Base-by-base conservation (phyloP, 2,329 filamentous ascomycete genomes). In the Aspergillus pseudoviridinutans region DNA sequence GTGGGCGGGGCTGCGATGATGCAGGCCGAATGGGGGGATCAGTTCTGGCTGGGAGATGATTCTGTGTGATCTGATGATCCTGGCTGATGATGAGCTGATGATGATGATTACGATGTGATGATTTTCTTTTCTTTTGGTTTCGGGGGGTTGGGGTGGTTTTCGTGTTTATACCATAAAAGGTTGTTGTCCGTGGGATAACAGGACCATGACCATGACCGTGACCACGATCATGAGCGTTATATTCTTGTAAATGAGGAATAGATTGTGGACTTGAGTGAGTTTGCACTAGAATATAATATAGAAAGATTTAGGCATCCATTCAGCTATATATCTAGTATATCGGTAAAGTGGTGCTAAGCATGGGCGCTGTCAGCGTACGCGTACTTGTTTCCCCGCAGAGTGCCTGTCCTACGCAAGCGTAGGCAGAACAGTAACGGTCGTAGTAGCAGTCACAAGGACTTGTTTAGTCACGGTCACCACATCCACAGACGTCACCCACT, bases 1-100 rank as follows among this genome's bases (percentile, higher is more conserved):
- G 29, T 32, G 12, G 29, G 12, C 12, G 29, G 1, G 32, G 50
- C n/a, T 5, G 58, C 41, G 14, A 55, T 59, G 20, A 42, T 60
- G 3, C 58, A 55, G 41, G 25, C 46, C 1, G 55, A 60, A 27
- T 60, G 58, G 44, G 44, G 44, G 22, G 12, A 27, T 47, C 44
- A 27, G 55, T 52, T 46, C 2, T 60, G 58, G 58, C 29, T 60
- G 38, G 28, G 38, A 0, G 55, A 57, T n/a, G 51, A 58, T 28
- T 56, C 52, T 22, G 51, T 12, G 68, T 64, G 49, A 54, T 4
- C n/a, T 3, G 41, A 22, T 4, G 25, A 25, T 25, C 3, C 25
- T 25, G 4, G 25, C 41, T 44, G 41, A 22, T 24, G 20, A 22
- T 25, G 22, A 9, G 28, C 28, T n/a, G 41, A 22, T 46, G 42